These are phyloP conservation scores for Boletales sp. DNA, from an alignment of 768 basidiomycete species.

Conservation along the genomic window DNA sequence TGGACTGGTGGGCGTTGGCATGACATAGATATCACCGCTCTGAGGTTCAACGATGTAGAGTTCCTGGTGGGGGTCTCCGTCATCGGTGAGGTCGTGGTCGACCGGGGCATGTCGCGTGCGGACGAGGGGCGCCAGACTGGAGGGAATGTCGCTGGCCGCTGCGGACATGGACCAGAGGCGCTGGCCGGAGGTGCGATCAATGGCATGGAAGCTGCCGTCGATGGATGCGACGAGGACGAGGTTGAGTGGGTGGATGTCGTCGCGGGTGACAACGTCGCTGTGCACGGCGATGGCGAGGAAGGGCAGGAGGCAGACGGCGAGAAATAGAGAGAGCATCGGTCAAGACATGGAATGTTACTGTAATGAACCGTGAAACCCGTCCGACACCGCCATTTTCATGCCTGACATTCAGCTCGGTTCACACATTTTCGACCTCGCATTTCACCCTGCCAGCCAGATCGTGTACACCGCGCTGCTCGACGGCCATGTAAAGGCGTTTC, in stretches of 20 bases:
- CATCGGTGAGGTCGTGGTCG: conserved; percentile 55
- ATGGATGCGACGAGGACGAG: conserved; percentile 89
- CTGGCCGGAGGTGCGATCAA: conserved; percentile 82
- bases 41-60: conserved; percentile 94
- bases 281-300: conserved; percentile 32
- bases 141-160: conserved; percentile 43
- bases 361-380: no score
- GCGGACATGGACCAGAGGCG: conserved; percentile 87
- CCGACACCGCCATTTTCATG: not conserved
- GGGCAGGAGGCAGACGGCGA: conserved; percentile 29
- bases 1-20: conserved; percentile 61
- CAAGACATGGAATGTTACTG: conserved; percentile 22
- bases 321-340: conserved; percentile 35
- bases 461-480: conserved; percentile 79
- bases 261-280: conserved; percentile 24
- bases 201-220: conserved; percentile 92
- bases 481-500: conserved; percentile 78
- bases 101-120: conserved; percentile 61
- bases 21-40: conserved; percentile 89
- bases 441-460: conserved; percentile 71
- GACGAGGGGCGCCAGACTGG: conserved; percentile 69
- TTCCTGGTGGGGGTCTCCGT: conserved; percentile 54
- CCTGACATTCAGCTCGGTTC: conserved; percentile 66
- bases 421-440: conserved; percentile 87
- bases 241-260: conserved; percentile 66